Conservation (phyloP, 2,329 filamentous ascomycete species). For the Leptodontidium sp. region DNA sequence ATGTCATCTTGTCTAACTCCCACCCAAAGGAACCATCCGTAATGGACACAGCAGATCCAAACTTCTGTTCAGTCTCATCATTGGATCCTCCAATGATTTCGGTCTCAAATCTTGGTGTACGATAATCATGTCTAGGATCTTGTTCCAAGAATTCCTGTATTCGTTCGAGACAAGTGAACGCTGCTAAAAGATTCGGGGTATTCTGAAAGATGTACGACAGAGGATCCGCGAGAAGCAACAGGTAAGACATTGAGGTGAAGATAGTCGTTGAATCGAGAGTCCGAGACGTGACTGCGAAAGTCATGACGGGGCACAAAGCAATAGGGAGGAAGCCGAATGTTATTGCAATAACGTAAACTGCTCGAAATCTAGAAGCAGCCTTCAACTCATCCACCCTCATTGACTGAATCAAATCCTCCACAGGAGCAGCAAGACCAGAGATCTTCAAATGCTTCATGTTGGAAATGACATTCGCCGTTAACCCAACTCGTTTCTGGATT, state of each 20-base stretch:
- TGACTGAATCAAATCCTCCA: conserved; percentile 47
- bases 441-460: conserved; percentile 53
- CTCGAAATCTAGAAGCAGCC: conserved; percentile 42
- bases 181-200: conserved; percentile 35
- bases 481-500: conserved; percentile 33
- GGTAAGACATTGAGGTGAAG: conserved; percentile 43
- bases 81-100: not conserved
- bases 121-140: conserved; percentile 18
- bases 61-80: not conserved
- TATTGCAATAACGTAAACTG: conserved; percentile 17
- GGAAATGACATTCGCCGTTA: conserved; percentile 45
- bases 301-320: conserved; percentile 23
- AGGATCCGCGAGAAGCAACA: conserved; percentile 38
- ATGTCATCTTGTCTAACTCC: not conserved
- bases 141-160: conserved; percentile 40
- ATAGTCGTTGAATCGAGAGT: conserved; percentile 27
- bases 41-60: not conserved
- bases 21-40: conserved; percentile 16
- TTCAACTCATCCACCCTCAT: conserved; percentile 49
- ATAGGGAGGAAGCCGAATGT: conserved; percentile 23
- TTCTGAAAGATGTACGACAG: conserved; percentile 37
- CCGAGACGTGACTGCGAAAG: conserved; percentile 26
- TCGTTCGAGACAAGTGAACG: conserved; percentile 39
- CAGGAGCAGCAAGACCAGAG: conserved; percentile 47
- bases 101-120: not conserved